Base-by-base conservation (phyloP, 352 stramenopile species). In the Pelagophyceae sp. region DNA sequence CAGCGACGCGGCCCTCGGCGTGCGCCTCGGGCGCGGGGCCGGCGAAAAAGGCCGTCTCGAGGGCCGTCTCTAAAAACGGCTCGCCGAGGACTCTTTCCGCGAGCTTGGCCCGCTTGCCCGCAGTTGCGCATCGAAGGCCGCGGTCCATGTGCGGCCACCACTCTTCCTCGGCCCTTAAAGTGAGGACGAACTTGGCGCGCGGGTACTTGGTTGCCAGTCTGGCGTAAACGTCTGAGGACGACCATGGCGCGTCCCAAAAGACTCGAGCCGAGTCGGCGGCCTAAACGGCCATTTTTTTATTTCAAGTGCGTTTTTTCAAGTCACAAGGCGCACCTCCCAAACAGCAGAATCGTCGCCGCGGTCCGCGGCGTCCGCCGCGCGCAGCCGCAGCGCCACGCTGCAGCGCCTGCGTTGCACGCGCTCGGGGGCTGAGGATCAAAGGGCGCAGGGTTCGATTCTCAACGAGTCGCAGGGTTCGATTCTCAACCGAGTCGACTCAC, bases 211-310 rank as follows among this genome's bases (percentile, higher is more conserved):
- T 31, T 0, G 38, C 67, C 15, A 74, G 38, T 20, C 2, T 3
- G 11, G 1, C 35, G 38, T 60, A 74, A 23, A 74, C 6, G 35
- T 51, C 33, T n/a, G 35, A 33, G 67, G 11, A 11, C 23, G 6
- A 33, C 67, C 67, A 74, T 33, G 67, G 67, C 67, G 33, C 67
- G 67, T 58, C 67, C 17, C 31, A 74, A n/a, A 74, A 74, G 17
- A 31, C 31, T 23, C 67, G 33, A n/a, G 31, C 29, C 5, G 1
- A 2, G 27, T 54, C 35, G 1, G 67, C 67, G 33, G 29, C 31
- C 35, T 72, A n/a, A 1, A 72, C 6, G 35, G 35, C 63, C 3
- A 50, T 27, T 15, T 15, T 70, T 20, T 11, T 70, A 11, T 70
- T 33, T 33, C 17, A 33, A n/a, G 23, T 70, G 6, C 50, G 17